These are phyloP conservation scores for Hypoxylon sp. DNA, from an alignment of 2,329 filamentous ascomycete genomes.

Conservation along the genomic window DNA sequence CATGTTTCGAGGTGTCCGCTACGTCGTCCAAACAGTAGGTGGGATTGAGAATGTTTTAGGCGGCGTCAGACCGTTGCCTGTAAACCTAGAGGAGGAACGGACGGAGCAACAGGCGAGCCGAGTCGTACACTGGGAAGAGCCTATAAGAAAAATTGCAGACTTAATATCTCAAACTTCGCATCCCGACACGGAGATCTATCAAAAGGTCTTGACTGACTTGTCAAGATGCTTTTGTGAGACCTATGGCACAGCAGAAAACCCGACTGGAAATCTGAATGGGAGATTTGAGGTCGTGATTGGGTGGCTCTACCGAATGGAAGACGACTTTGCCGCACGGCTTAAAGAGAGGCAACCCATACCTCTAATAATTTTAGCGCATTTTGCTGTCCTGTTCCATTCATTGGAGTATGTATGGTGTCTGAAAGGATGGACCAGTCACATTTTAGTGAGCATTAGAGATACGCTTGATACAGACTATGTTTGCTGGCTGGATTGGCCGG, in stretches of 20 bases:
- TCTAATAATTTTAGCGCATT: slow-evolving; percentile 6
- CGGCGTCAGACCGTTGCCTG: not conserved
- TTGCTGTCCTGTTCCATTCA: not conserved
- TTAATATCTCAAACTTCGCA: not conserved
- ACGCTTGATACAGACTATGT: not conserved
- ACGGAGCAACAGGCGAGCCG: not conserved
- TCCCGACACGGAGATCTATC: not conserved
- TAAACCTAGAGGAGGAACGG: not conserved
- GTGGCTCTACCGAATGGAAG: slow-evolving; percentile 8
- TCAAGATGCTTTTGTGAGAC: not conserved
- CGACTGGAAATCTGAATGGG: not conserved
- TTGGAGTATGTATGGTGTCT: slow-evolving; percentile 6
- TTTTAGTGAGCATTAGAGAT: not conserved
- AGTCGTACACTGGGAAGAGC: not conserved
- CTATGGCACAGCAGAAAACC: not conserved
- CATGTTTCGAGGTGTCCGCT: not conserved
- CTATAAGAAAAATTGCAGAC: not conserved
- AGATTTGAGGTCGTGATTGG: not conserved
- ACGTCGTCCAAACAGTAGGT: not conserved
- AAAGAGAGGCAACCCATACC: not conserved
- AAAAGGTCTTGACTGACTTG: not conserved
- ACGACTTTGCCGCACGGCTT: not conserved
- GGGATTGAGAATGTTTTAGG: not conserved
- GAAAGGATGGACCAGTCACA: slow-evolving; percentile 7
- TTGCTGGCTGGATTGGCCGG: not conserved